A percentile compares a stretch with the other conserved stretches of the same genome.
Conservation (phyloP, 768 basidiomycete genomes). For the Rhodotorula taiwanensis region DNA sequence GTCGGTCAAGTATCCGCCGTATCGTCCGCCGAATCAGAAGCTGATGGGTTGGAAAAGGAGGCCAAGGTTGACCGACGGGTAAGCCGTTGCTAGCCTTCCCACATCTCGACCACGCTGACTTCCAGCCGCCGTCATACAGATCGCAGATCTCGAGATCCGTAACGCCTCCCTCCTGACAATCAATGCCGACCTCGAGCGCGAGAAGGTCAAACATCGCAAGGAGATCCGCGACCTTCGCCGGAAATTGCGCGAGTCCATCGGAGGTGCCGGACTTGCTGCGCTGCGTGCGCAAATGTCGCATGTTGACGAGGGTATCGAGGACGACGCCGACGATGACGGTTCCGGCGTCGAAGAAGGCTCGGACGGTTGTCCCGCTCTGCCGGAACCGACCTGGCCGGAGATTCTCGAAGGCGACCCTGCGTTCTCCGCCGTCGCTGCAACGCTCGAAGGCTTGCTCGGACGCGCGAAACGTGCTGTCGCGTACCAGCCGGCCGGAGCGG, state of each 20-base stretch:
- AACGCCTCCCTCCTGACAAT: slow-evolving; percentile 78
- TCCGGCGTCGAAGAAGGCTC: slow-evolving; percentile 26
- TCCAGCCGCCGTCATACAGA: slow-evolving; percentile 52
- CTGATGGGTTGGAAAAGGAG: slow-evolving; percentile 30
- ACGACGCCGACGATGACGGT: slow-evolving; percentile 47
- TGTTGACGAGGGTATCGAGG: slow-evolving; percentile 47
- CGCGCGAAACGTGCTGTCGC: slow-evolving; percentile 46
- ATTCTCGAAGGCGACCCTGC: slow-evolving; percentile 45
- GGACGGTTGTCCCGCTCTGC: slow-evolving; percentile 39
- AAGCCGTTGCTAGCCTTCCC: not conserved
- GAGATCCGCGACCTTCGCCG: slow-evolving; percentile 80
- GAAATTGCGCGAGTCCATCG: slow-evolving; percentile 59
- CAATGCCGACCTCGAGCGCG: slow-evolving; percentile 71
- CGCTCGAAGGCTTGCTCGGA: slow-evolving; percentile 60
- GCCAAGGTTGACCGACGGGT: slow-evolving; percentile 37
- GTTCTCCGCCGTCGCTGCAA: slow-evolving; percentile 59
- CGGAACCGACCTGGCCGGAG: slow-evolving; percentile 49
- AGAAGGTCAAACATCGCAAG: slow-evolving; percentile 68
- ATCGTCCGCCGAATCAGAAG: not conserved
- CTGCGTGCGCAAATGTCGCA: slow-evolving; percentile 61
- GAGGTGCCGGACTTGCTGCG: slow-evolving; percentile 56
- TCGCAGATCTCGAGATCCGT: slow-evolving; percentile 84
- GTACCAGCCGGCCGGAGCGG: slow-evolving; percentile 44
- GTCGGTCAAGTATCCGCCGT: not conserved
- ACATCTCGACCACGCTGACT: not conserved